A percentile compares a stretch with the other conserved stretches of the same genome.
Evolutionary conservation across 148 eudicot species (phyloP).

Genomic region (Fagopyrum tataricum): DNA sequence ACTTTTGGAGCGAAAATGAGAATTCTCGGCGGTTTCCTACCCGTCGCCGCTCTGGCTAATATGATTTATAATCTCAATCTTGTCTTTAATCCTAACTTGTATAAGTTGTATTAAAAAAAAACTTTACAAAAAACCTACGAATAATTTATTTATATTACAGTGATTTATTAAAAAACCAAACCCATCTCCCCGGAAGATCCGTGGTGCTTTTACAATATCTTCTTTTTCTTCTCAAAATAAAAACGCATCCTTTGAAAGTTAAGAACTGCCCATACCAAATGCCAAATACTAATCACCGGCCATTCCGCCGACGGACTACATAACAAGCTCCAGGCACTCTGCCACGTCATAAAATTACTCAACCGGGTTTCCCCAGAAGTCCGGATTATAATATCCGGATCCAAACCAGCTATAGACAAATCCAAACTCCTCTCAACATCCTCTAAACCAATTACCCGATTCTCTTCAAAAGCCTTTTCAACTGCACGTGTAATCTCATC

Average conservation of each 20-base stretch:
- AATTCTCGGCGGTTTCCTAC: too few species aligned
- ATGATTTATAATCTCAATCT: too few species aligned
- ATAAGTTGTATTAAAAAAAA: too few species aligned
- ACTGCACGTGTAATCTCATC: slow-evolving; percentile 63
- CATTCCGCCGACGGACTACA: slow-evolving; percentile 54
- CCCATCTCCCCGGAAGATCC: too few species aligned
- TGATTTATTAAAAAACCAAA: too few species aligned
- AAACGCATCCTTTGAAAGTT: slow-evolving; percentile 34
- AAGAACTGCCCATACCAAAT: slow-evolving; percentile 53
- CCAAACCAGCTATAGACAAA: slow-evolving; percentile 41
- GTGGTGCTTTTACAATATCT: too few species aligned
- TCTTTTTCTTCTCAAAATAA: slow-evolving; percentile 34
- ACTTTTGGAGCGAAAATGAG: too few species aligned
- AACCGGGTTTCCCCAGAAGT: slow-evolving; percentile 71
- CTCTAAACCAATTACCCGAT: slow-evolving; percentile 26
- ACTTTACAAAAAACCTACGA: too few species aligned
- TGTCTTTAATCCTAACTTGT: too few species aligned
- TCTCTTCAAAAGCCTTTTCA: slow-evolving; percentile 47
- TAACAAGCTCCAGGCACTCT: slow-evolving; percentile 39
- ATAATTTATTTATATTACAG: too few species aligned
- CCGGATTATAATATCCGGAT: slow-evolving; percentile 58
- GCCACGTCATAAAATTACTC: slow-evolving; percentile 75
- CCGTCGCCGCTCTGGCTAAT: too few species aligned
- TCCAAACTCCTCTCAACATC: slow-evolving; percentile 54
- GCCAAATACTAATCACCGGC: slow-evolving; percentile 62